Evolutionary conservation across 2,329 filamentous ascomycete genomes (phyloP), one percentile per base, ranked within the genome.

Genomic region (Leptographium procerum): DNA sequence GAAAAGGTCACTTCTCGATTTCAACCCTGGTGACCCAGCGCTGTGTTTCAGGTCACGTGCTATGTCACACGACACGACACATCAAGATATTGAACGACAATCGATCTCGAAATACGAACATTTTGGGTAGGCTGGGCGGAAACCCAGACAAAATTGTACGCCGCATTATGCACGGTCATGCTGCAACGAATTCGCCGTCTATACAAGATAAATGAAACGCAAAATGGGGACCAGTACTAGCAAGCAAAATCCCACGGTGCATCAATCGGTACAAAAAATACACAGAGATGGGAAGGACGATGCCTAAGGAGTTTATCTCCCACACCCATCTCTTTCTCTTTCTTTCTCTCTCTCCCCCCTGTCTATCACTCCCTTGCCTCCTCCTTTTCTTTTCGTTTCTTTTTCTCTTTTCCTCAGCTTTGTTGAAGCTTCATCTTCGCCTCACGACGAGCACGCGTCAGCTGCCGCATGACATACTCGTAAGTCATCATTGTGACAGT

Each of bases 401-500:
- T 16, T 26, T 22, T 26, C 22, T 5, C 45, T 26, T 40, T 19
- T 13, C 36, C 16, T 4, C 45, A 5, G n/a, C 8, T 11, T 10
- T 26, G 10, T 7, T 63, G 62, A 48, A 69, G 58, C 62, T 71
- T 74, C 36, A 66, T 66, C 55, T 65, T 68, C 54, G 75, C 76
- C 16, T 74, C 70, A 2, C 66, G 62, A 64, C 74, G 74, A 31
- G 70, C 68, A 58, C 72, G 68, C 61, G 78, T 79, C 24, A 84
- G 70, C 58, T 73, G 69, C 56, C 76, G 73, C 81, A 84, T 84
- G 55, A 79, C 74, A 65, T 87, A 94, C 73, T 99, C 94, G 69
- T 96, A 99, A 14, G 92, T 97, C 69, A 97, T 79, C 87, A 99
- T 95, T 3, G 94, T 99, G 29, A 95, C 96, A 67, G 95, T 95